Percentiles rank a stretch among this genome's conserved stretches.
Evolutionary conservation across 306 rosid species (phyloP).

Genomic region (Abrus pulchellus): DNA sequence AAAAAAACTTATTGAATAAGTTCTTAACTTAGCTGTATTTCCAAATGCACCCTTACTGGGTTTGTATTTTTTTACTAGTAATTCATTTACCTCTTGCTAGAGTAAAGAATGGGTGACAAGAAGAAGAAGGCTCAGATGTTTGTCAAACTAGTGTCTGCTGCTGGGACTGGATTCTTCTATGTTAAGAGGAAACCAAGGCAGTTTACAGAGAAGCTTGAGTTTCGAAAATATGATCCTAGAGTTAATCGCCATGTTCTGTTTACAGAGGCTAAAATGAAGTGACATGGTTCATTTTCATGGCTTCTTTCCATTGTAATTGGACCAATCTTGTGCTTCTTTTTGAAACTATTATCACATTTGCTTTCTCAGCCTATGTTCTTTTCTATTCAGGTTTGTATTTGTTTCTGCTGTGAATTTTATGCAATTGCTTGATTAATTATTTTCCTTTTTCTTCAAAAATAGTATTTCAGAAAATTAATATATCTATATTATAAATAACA

Average conservation of each 20-base stretch:
- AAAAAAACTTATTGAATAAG: too few species aligned
- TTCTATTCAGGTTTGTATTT: background rate
- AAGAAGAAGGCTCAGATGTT: slow-evolving; percentile 92
- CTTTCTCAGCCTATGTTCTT: background rate
- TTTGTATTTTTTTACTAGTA: background rate
- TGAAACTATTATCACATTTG: background rate
- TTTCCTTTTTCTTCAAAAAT: background rate
- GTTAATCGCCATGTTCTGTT: slow-evolving; percentile 92
- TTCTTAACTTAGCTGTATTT: too few species aligned
- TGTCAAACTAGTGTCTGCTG: slow-evolving; percentile 87
- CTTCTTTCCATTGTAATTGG: slow-evolving; percentile 11
- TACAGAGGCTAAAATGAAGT: slow-evolving; percentile 97
- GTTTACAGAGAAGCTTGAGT: slow-evolving; percentile 87
- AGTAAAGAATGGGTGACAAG: slow-evolving; percentile 79
- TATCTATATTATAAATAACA: background rate
- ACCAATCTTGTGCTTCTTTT: slow-evolving; percentile 5
- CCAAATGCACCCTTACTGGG: background rate
- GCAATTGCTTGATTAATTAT: slow-evolving; percentile 1
- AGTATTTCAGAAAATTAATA: background rate
- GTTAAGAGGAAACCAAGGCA: slow-evolving; percentile 92
- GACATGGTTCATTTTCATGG: slow-evolving; percentile 42
- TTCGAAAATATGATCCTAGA: slow-evolving; percentile 85
- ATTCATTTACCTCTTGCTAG: slow-evolving; percentile 24
- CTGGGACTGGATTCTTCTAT: slow-evolving; percentile 95
- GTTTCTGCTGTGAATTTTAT: slow-evolving; percentile 10